Evolutionary conservation across 139 green algal genomes (phyloP).

Genomic region (Chlorella sp.): DNA sequence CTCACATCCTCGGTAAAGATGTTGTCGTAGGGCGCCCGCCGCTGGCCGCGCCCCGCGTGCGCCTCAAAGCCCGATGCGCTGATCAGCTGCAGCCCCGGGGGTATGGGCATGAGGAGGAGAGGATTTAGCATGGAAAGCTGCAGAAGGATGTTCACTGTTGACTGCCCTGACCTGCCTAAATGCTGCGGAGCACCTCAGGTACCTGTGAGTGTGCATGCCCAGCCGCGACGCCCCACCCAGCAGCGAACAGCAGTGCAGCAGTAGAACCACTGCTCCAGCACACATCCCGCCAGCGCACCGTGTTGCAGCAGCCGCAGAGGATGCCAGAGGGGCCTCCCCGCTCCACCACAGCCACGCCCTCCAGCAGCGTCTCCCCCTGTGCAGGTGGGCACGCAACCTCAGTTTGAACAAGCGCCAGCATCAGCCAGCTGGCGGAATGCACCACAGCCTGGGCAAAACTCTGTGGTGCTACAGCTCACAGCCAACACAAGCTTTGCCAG

Average conservation of each 20-base stretch:
- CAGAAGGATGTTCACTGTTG: too few relatives aligned
- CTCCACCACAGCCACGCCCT: conserved; percentile 54
- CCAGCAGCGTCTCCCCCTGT: conserved; percentile 67
- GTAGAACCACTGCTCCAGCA: too few relatives aligned
- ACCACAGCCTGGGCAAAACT: too few relatives aligned
- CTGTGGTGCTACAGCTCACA: too few relatives aligned
- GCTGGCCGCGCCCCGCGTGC: conserved; percentile 72
- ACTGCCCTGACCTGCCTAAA: too few relatives aligned
- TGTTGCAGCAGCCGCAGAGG: conserved; percentile 84
- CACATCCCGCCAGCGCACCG: conserved; percentile 58
- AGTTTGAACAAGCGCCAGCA: too few relatives aligned
- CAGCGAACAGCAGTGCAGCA: too few relatives aligned
- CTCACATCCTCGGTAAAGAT: conserved; percentile 67
- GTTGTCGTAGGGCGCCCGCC: conserved; percentile 84
- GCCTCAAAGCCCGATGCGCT: conserved; percentile 87
- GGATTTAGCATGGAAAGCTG: neutral
- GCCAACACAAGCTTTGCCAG: neutral
- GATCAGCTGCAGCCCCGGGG: conserved; percentile 46
- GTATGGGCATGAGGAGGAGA: neutral
- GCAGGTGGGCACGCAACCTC: neutral
- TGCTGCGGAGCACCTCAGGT: too few relatives aligned
- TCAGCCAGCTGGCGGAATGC: too few relatives aligned
- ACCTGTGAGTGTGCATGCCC: too few relatives aligned
- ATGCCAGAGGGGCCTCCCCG: conserved; percentile 72
- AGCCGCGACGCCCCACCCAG: too few relatives aligned